Conservation (phyloP, 352 stramenopile genomes). For the Globisporangium irregulare region DNA sequence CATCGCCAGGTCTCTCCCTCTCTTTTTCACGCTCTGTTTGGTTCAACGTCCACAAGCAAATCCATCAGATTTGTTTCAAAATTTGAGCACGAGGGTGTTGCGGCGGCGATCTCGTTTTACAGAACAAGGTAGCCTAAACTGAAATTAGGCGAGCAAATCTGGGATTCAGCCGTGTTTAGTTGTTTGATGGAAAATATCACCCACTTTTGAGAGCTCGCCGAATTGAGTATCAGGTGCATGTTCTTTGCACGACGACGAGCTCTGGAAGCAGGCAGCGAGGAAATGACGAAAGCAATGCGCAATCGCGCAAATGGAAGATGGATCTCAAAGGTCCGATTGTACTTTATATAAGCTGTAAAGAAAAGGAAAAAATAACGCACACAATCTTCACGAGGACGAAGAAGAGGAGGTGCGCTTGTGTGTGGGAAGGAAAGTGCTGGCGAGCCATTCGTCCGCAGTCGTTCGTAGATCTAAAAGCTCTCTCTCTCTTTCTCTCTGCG, state of each 20-base stretch:
- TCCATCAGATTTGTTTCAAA: background rate
- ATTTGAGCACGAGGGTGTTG: background rate
- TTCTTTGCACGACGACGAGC: background rate
- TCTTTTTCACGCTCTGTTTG: background rate
- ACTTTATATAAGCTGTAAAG: constrained; percentile 1
- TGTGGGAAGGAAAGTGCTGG: background rate
- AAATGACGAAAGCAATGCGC: background rate
- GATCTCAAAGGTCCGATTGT: background rate
- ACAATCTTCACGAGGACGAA: background rate
- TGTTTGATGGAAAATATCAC: background rate
- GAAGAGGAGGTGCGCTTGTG: background rate
- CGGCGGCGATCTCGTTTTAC: background rate
- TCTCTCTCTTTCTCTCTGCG: background rate
- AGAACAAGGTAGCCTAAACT: background rate
- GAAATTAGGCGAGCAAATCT: background rate
- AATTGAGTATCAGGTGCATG: background rate
- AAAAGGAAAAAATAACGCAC: background rate
- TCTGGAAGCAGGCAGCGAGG: no score
- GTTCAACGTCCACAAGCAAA: background rate
- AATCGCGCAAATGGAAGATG: background rate
- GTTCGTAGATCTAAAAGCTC: constrained; percentile 2
- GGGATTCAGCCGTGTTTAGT: background rate
- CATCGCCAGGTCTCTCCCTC: background rate
- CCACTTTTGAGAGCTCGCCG: background rate
- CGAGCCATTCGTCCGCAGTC: background rate